These are phyloP conservation scores for Fragilaria crotonensis DNA, from an alignment of 108 stramenopile genomes.

Conservation along the genomic window DNA sequence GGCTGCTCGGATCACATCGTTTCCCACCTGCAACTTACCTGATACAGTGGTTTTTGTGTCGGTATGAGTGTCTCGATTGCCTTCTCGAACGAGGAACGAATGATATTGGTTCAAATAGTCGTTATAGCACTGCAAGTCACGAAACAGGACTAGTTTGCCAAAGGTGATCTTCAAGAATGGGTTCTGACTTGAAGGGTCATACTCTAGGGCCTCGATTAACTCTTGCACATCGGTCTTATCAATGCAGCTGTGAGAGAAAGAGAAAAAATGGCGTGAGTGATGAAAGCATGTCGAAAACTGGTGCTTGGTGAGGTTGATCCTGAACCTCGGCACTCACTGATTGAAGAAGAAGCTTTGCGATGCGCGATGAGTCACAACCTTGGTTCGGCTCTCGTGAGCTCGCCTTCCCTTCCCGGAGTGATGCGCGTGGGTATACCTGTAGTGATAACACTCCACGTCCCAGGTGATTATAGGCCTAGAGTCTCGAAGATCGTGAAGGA, in stretches of 20 bases:
- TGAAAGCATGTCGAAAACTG: too few species aligned
- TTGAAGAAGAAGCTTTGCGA: neutral
- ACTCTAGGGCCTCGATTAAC: neutral
- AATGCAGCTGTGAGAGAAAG: neutral
- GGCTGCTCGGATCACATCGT: too few species aligned
- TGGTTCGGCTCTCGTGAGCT: neutral
- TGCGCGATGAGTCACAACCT: constrained; percentile 8
- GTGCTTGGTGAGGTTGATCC: too few species aligned
- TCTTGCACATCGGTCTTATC: neutral
- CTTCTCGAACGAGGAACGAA: neutral
- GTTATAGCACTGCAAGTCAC: neutral
- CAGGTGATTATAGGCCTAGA: neutral
- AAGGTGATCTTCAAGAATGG: neutral
- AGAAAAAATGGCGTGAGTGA: too few species aligned
- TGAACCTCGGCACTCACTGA: too few species aligned
- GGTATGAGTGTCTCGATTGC: neutral
- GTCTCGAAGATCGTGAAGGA: neutral
- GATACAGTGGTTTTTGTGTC: neutral
- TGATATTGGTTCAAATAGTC: neutral
- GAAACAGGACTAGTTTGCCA: neutral
- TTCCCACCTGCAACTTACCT: constrained; percentile 3
- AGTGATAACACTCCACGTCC: constrained; percentile 6
- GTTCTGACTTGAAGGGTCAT: neutral
- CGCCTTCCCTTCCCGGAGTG: neutral
- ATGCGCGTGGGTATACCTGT: neutral